Base-by-base conservation (phyloP, 1,139 yeast genomes). In the Candida anutae region DNA sequence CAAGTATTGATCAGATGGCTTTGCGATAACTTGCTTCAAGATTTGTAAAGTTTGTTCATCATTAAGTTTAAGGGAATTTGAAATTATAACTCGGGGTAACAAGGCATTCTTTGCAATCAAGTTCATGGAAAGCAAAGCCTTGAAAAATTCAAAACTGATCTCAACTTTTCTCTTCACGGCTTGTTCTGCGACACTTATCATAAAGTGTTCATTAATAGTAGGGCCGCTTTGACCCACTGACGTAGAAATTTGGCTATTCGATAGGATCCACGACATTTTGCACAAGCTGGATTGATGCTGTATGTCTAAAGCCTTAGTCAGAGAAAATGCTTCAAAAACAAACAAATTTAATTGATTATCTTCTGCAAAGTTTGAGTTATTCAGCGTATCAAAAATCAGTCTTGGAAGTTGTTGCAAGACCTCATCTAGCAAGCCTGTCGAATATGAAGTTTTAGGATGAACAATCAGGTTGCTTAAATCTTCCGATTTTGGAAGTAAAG, bases 391-490 rank as follows among this genome's bases (percentile, higher is more conserved):
- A 11, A 32, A 35, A 21, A 25, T 21, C 11, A 21, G 9, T 3
- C 6, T 31, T 2, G 53, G 33, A 13, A 66, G 37, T 33, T 53
- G 63, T 9, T 43, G 43, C 22, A 66, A 59, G 2, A 69, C 44
- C 33, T 69, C 73, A 36, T 53, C 55, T 5, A 68, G 28, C 3
- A 66, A 37, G 4, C 47, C 43, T 19, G 61, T 44, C 2, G 53
- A 49, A 26, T 56, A 51, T n/a, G n/a, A n/a, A 2, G 44, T 35
- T 28, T 56, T 58, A 15, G 31, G 28, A 1, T 34, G 16, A n/a
- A 31, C 21, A 5, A 25, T 24, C n/a, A n/a, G n/a, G n/a, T n/a
- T n/a, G n/a, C n/a, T n/a, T n/a, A n/a, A n/a, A 9, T 33, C 37
- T 5, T 23, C 16, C 6, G 15, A 18, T 6, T 15, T 15, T n/a